phyloP scores from a whole-genome alignment of 2,329 filamentous ascomycete genomes.

The Xylariaceae sp. region DNA sequence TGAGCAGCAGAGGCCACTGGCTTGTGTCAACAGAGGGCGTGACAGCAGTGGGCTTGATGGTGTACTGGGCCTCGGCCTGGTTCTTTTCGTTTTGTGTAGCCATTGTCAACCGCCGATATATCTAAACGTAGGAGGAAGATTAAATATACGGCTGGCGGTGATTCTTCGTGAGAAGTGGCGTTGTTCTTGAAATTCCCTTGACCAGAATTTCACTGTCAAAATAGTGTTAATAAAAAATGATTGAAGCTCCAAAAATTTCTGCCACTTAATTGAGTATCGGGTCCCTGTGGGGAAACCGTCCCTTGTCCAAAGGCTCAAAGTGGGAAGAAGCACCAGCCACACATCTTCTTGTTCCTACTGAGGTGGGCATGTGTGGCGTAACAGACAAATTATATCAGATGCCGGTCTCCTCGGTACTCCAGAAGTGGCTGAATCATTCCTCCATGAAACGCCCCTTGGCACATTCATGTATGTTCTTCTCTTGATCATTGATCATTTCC shows the following conservation, averaged over 20 bases:
- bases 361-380: too few species aligned
- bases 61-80: conserved; percentile 26
- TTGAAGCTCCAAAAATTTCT: conserved; percentile 30
- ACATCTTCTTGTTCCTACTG: conserved; percentile 6
- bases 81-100: conserved; percentile 21
- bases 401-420: too few species aligned
- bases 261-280: conserved; percentile 6
- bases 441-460: too few species aligned
- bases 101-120: conserved; percentile 24
- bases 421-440: too few species aligned
- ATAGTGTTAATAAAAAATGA: conserved; percentile 19
- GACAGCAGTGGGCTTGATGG: conserved; percentile 84
- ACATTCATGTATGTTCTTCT: too few species aligned
- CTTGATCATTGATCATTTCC: too few species aligned
- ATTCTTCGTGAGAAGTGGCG: conserved; percentile 18
- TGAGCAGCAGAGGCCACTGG: conserved; percentile 87
- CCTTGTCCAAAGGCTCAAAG: background rate
- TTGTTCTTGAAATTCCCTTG: conserved; percentile 19
- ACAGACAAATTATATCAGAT: too few species aligned
- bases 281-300: conserved; percentile 15
- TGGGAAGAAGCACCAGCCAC: conserved; percentile 19
- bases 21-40: conserved; percentile 77
- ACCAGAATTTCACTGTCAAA: conserved; percentile 12
- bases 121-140: conserved; percentile 8
- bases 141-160: conserved; percentile 18